These are phyloP conservation scores for Actinomucor elegans DNA, from an alignment of 371 early-diverging fungal genomes.

Conservation along the genomic window DNA sequence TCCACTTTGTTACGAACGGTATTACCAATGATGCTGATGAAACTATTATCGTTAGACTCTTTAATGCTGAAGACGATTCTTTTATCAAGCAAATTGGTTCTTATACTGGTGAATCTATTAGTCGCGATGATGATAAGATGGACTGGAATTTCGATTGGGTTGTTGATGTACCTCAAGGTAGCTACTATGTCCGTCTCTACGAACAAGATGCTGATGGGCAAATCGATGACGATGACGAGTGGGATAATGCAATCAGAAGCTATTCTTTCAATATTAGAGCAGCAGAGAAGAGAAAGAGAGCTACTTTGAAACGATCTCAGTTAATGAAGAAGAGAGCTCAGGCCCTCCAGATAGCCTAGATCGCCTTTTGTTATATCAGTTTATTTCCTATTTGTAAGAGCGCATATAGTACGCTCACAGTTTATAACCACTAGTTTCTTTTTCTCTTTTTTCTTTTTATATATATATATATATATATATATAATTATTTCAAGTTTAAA, in stretches of 20 bases:
- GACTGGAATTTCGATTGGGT: constrained; percentile 11
- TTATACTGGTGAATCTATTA: background rate
- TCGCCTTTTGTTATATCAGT: background rate
- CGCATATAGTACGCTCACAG: background rate
- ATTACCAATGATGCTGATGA: constrained; percentile 12
- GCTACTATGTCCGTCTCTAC: constrained; percentile 8
- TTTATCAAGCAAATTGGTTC: constrained; percentile 2
- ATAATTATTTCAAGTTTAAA: too few species aligned
- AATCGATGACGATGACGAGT: constrained; percentile 17
- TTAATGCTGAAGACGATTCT: constrained; percentile 1
- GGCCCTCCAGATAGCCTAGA: background rate
- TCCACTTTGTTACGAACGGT: constrained; percentile 1
- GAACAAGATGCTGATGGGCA: constrained; percentile 15
- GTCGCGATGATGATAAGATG: background rate
- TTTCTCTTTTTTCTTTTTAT: background rate
- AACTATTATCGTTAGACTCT: constrained; percentile 3
- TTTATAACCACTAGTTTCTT: background rate
- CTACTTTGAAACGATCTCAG: background rate
- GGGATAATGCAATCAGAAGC: constrained; percentile 11
- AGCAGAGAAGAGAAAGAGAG: background rate
- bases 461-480: background rate
- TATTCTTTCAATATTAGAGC: constrained; percentile 1
- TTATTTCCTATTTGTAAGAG: background rate
- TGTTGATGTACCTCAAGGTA: constrained; percentile 9
- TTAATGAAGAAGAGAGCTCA: background rate